Evolutionary conservation across 352 stramenopile genomes (phyloP), one percentile per base, ranked within the genome.

Genomic region (Pythium scleroteichum): DNA sequence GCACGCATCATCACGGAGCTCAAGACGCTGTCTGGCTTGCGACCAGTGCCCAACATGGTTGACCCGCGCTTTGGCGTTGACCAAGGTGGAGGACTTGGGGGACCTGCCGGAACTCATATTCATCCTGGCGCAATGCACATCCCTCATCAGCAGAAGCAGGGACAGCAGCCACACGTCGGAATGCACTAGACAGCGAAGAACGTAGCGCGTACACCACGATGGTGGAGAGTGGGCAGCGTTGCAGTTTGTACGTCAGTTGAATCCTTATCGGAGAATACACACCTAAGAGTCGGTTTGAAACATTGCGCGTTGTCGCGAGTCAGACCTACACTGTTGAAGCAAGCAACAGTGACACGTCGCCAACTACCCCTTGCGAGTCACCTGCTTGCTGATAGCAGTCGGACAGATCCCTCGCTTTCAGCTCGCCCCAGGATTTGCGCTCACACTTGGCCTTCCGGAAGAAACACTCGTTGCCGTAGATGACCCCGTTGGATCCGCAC

Each of bases 1-100:
- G 97, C 96, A 24, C 97, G 97, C 46, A 99, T 99, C 68, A 99
- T 99, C 70, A 99, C 96, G 27, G 96, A 99, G 75, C 84, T 99
- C 32, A 99, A 99, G 83, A 98, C 94, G 19, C 81, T 99, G 12
- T 92, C 81, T 6, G 83, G 82, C 19, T 81, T 87, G 42, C 80
- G 85, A 42, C 79, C 84, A 29, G 62, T 85, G 4, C 69, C 74
- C 0, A 81, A 56, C 61, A 71, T 76, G 47, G 66, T 79, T 22
- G 81, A 88, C 47, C 66, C 71, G 29, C 81, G 81, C 19, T 87
- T 86, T 17, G 77, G 72, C 8, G 35, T 55, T 17, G 71, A 82
- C 33, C 71, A 80, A 16, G 64, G 64, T 6, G 71, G 65, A 19
- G 82, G 55, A 1, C 47, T 63, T 0, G 61, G 62, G 16, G 71